These are phyloP conservation scores for Domatiomyces globalis DNA, from an alignment of 2,329 filamentous ascomycete species.

Conservation along the genomic window DNA sequence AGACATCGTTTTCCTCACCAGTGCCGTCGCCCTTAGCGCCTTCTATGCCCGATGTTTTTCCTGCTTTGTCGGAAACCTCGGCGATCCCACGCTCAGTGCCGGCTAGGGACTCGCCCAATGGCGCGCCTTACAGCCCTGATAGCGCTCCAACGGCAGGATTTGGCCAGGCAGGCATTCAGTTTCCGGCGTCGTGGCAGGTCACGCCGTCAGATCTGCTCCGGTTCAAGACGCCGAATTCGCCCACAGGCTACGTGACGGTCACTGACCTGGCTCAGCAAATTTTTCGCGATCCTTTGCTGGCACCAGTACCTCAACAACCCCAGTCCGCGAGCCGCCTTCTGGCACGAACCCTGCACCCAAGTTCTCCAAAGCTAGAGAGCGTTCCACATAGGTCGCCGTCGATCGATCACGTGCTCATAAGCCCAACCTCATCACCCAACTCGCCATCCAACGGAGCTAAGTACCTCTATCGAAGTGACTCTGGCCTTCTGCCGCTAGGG, in stretches of 20 bases:
- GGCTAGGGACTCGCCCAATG: conserved; percentile 8
- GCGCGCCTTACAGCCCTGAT: conserved; percentile 9
- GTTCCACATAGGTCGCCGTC: conserved; percentile 5
- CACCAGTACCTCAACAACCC: background rate
- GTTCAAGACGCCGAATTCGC: conserved; percentile 13
- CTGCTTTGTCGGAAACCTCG: conserved; percentile 5
- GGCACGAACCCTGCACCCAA: conserved; percentile 1
- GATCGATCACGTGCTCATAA: conserved; percentile 12
- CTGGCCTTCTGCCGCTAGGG: conserved; percentile 9
- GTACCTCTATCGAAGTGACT: conserved; percentile 16
- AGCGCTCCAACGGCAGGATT: conserved; percentile 11
- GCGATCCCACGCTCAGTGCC: conserved; percentile 14
- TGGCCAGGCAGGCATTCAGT: conserved; percentile 13
- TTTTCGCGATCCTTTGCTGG: conserved; percentile 8
- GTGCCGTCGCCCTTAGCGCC: conserved; percentile 12
- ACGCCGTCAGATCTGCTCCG: conserved; percentile 13
- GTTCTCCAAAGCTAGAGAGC: background rate
- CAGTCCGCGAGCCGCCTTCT: background rate
- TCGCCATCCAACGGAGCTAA: conserved; percentile 14
- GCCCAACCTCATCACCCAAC: conserved; percentile 8
- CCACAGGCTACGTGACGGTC: conserved; percentile 15
- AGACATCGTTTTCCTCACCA: conserved; percentile 13
- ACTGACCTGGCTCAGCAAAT: conserved; percentile 18
- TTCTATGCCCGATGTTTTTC: conserved; percentile 11
- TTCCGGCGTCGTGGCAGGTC: conserved; percentile 17